Evolutionary conservation across 805 yeast genomes (phyloP).

Genomic region (Jamesozyma jinghongensis): DNA sequence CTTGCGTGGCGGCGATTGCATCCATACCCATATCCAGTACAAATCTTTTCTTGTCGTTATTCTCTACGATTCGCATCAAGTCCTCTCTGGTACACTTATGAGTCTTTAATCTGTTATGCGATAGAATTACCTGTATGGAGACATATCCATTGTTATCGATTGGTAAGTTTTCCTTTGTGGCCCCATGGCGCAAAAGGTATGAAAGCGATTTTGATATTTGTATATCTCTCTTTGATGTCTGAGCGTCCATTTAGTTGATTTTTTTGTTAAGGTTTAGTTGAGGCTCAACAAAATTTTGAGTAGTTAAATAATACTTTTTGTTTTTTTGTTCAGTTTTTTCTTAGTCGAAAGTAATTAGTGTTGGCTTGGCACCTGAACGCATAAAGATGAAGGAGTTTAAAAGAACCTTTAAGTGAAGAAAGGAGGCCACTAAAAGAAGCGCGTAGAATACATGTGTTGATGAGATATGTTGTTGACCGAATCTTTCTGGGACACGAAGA

Average conservation of each 20-base stretch:
- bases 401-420: slow-evolving; percentile 58
- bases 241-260: not conserved
- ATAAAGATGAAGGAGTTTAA: slow-evolving; percentile 39
- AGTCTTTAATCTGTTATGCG: slow-evolving; percentile 50
- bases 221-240: slow-evolving; percentile 34
- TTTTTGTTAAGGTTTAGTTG: not conserved
- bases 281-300: not conserved
- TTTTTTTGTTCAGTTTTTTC: not conserved
- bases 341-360: slow-evolving; percentile 10
- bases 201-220: slow-evolving; percentile 67
- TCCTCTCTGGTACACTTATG: slow-evolving; percentile 48
- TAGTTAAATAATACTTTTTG: not conserved
- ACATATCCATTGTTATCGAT: slow-evolving; percentile 67
- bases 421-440: slow-evolving; percentile 60
- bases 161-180: slow-evolving; percentile 51
- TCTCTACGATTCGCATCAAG: slow-evolving; percentile 48
- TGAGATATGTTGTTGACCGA: slow-evolving; percentile 39
- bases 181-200: slow-evolving; percentile 79
- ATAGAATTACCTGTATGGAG: slow-evolving; percentile 42
- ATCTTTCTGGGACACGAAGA: slow-evolving; percentile 56
- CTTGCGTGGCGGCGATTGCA: slow-evolving; percentile 83
- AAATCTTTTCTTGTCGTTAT: slow-evolving; percentile 67
- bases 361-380: slow-evolving; percentile 21
- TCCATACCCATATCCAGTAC: slow-evolving; percentile 32
- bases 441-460: slow-evolving; percentile 63